A percentile compares a stretch with the other conserved stretches of the same genome.
Conservation (phyloP, 805 yeast species). For the Candida incommunis region DNA sequence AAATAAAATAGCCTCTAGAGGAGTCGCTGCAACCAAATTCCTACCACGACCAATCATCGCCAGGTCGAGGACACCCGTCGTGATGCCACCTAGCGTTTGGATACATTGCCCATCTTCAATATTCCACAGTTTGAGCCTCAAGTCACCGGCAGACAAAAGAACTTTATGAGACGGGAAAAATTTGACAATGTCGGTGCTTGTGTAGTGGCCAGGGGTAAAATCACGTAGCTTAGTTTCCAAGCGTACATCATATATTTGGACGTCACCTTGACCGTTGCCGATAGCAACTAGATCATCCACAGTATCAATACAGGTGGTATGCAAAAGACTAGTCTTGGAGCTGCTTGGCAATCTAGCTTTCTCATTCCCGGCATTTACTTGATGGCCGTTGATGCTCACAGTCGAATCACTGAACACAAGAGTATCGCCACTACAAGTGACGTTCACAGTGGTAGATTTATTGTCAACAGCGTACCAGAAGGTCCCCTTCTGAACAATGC, state of each 20-base stretch:
- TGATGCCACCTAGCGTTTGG: constrained; percentile 39
- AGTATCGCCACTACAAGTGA: too few species aligned
- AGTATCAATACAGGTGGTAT: constrained; percentile 24
- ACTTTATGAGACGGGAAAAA: constrained; percentile 59
- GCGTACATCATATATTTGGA: constrained; percentile 14
- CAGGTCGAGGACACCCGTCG: constrained; percentile 31
- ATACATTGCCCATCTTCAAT: constrained; percentile 31
- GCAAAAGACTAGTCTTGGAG: too few species aligned
- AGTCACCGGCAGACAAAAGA: constrained; percentile 47
- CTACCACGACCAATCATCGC: constrained; percentile 50
- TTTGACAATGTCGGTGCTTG: constrained; percentile 28
- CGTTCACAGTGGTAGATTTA: too few species aligned
- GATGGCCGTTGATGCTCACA: too few species aligned
- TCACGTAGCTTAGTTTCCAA: constrained; percentile 7
- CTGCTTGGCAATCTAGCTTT: too few species aligned
- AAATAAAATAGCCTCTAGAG: not conserved
- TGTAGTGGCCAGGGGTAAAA: constrained; percentile 33
- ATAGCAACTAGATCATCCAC: constrained; percentile 16
- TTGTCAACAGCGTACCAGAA: too few species aligned
- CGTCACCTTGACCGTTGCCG: constrained; percentile 25
- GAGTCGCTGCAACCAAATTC: constrained; percentile 29
- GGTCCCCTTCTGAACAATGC: too few species aligned
- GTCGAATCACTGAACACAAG: too few species aligned
- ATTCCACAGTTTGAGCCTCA: constrained; percentile 49
- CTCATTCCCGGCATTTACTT: too few species aligned